A percentile compares a stretch with the other conserved stretches of the same genome.
Conservation (phyloP, 495 filamentous ascomycete species). For the Aspergillus coremiiformis region DNA sequence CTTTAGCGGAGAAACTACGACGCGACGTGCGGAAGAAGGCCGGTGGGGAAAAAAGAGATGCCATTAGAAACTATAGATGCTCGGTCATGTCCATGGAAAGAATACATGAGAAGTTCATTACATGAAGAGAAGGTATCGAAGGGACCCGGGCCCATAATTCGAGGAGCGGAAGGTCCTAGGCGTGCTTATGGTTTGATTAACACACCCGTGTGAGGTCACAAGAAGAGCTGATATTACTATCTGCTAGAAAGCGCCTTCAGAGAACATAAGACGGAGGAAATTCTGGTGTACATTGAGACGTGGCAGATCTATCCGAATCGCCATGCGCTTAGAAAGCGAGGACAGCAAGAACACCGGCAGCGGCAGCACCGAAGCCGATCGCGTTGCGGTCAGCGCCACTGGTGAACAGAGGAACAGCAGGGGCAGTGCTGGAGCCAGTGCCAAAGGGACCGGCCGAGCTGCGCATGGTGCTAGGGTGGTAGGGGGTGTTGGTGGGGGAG, state of each 20-base stretch:
- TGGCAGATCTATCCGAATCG: background rate
- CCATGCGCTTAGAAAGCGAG: conserved; percentile 32
- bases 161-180: background rate
- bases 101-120: background rate
- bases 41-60: conserved; percentile 3
- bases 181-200: background rate
- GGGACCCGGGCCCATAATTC: background rate
- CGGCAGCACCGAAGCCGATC: conserved; percentile 40
- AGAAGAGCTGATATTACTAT: background rate
- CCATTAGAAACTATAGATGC: background rate
- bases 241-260: background rate
- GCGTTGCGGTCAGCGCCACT: conserved; percentile 43
- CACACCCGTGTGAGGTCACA: background rate
- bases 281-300: background rate
- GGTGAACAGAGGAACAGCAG: conserved; percentile 29
- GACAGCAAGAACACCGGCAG: conserved; percentile 36
- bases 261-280: background rate
- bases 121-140: background rate
- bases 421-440: conserved; percentile 22
- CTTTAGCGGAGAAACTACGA: too few species aligned
- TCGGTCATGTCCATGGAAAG: background rate
- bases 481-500: conserved; percentile 15
- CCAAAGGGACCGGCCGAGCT: conserved; percentile 19
- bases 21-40: background rate
- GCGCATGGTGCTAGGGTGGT: conserved; percentile 9